phyloP scores from a whole-genome alignment of 495 filamentous ascomycete genomes.

The Podospora didyma region DNA sequence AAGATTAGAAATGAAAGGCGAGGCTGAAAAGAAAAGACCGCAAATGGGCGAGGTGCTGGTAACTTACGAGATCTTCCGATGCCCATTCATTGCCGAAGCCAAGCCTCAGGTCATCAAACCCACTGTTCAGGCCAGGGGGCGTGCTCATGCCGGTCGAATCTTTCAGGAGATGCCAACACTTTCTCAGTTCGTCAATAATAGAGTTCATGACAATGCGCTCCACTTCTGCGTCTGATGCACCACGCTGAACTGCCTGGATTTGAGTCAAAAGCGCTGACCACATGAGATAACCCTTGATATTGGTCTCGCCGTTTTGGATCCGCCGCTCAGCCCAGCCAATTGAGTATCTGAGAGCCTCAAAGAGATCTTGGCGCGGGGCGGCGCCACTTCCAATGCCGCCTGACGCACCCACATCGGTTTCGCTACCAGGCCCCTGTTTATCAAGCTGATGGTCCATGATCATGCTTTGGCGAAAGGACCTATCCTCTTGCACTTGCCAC shows the following conservation, averaged over 20 bases:
- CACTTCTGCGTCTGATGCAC: slow-evolving; percentile 22
- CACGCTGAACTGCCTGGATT: slow-evolving; percentile 36
- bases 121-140: neutral
- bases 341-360: slow-evolving; percentile 43
- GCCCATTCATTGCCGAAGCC: slow-evolving; percentile 5
- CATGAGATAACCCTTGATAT: slow-evolving; percentile 52
- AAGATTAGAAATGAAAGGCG: neutral
- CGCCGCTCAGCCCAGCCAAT: slow-evolving; percentile 39
- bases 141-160: slow-evolving; percentile 2
- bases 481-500: slow-evolving; percentile 48
- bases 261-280: slow-evolving; percentile 40
- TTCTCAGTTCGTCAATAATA: slow-evolving; percentile 19
- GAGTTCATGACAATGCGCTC: slow-evolving; percentile 22
- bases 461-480: slow-evolving; percentile 39
- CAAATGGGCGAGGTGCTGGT: neutral
- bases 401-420: slow-evolving; percentile 23
- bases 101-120: slow-evolving; percentile 2
- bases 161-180: slow-evolving; percentile 19
- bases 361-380: slow-evolving; percentile 40
- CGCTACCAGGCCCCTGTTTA: slow-evolving; percentile 14
- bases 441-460: slow-evolving; percentile 22
- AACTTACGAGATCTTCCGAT: slow-evolving; percentile 20
- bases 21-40: neutral
- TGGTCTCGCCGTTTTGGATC: slow-evolving; percentile 53
- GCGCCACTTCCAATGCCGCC: slow-evolving; percentile 22